Base-by-base conservation (phyloP, 164 flowering plant genomes). In the Chimonanthus praecox region DNA sequence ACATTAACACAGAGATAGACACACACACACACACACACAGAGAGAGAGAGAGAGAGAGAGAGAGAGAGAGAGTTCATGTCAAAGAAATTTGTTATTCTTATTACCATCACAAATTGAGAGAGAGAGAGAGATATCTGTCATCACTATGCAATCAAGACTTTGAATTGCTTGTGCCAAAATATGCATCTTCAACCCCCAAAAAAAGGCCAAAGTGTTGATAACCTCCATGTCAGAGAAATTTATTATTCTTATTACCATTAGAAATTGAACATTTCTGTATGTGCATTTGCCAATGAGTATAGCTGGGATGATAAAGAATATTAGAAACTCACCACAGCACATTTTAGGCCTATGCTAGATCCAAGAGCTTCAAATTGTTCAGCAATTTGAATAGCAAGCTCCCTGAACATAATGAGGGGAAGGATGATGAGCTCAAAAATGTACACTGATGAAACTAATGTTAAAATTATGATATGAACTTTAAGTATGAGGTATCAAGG, bases 321-420 rank as follows among this genome's bases (percentile, higher is more conserved):
- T 5, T 16, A 71, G 47, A 51, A 10, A 77, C 97, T 85, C 73
- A 94, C 98, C 88, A 88, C 95, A 63, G 88, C 92, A 82, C 94
- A 88, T 75, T 82, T 91, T 10, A 93, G 78, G 18, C 90, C 88
- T 73, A 93, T 88, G 33, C 76, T 85, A 61, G 92, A 82, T 54
- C 98, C 99, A 70, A 95, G 81, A 72, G 97, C 97, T 82, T 88
- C 88, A 84, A 93, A 92, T 75, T 93, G 98, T 75, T 95, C 92
- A 70, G 94, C 86, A 76, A 93, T 95, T 75, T 95, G 99, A 79
- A 93, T 89, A 3, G 99, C 99, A 67, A 93, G 91, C 74, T 95
- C 98, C 81, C 97, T 93, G 72, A 13, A 54, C 60, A 54, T 54
- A 79, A 68, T 45, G 1, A 64, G 54, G 66, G 49, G 50, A 44